Base-by-base conservation (phyloP, 2,329 filamentous ascomycete species). In the Fusarium annulatum region DNA sequence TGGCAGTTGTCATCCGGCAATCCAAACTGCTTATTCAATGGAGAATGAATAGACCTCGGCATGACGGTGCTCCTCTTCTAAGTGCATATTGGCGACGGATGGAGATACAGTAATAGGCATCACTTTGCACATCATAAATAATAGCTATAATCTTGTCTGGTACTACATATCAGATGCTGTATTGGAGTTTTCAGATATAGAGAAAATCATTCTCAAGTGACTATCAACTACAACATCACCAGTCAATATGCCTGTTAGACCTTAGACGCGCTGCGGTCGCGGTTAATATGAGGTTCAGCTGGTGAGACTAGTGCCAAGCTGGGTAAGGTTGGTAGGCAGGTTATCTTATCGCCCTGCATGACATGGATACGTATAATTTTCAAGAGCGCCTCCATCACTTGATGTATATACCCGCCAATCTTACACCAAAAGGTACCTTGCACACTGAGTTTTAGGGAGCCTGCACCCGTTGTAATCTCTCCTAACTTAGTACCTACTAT, bases 291-390 rank as follows among this genome's bases (percentile, higher is more conserved):
- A 53, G 30, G 26, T 38, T 33, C 23, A 34, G 36, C 36, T 49
- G 34, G 23, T 53, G 51, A 28, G 23, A 53, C 34, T 51, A 51
- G 51, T 18, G 34, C 28, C 23, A 53, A 28, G 42, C 64, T 74
- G 7, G 28, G 28, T 33, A 21, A 46, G 12, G 45, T 21, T 18
- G 36, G 36, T 74, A 49, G 10, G 21, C 18, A 26, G n/a, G 51
- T 39, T 74, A 74, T 74, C 72, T 74, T 74, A 74, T 74, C 72
- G 68, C 33, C 52, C 41, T 74, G 71, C 67, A 72, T 73, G 58
- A 42, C 61, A 60, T 46, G 67, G 60, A 28, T 28, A 28, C 26
- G 55, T 57, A 48, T 41, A 41, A 60, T 71, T 73, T 74, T 73
- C 46, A 51, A 46, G 46, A 48, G 26, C 51, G 30, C 28, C 33